phyloP scores from a whole-genome alignment of 257 asterid genomes.

The Penstemon newberryi region DNA sequence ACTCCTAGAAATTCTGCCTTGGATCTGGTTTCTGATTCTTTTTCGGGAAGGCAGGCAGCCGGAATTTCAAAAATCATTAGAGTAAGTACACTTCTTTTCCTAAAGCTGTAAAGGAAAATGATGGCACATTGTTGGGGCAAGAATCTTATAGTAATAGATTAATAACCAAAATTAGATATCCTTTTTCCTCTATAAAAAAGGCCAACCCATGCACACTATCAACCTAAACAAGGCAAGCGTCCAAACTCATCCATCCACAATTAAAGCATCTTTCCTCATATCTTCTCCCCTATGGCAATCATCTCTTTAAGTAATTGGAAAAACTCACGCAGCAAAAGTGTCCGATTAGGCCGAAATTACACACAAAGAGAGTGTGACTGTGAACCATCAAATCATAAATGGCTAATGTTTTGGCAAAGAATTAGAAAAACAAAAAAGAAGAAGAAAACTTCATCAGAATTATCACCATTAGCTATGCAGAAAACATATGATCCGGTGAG shows the following conservation, averaged over 20 bases:
- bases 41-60: constrained; percentile 15
- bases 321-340: constrained; percentile 51
- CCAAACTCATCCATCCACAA: not conserved
- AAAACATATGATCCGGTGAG: constrained; percentile 49
- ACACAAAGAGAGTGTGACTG: constrained; percentile 23
- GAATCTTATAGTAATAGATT: too few relatives aligned
- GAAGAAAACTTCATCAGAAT: constrained; percentile 29
- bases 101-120: constrained; percentile 22
- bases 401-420: constrained; percentile 58
- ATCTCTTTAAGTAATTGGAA: constrained; percentile 38
- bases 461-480: constrained; percentile 21
- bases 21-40: too few relatives aligned
- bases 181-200: too few relatives aligned
- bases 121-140: constrained; percentile 24
- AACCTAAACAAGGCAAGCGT: not conserved
- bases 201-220: too few relatives aligned
- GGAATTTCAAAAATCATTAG: constrained; percentile 25
- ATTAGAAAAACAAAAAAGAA: constrained; percentile 39
- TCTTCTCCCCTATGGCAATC: constrained; percentile 13
- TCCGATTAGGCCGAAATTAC: constrained; percentile 41
- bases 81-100: constrained; percentile 17
- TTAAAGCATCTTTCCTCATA: not conserved
- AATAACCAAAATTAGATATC: too few relatives aligned
- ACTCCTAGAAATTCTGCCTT: too few relatives aligned
- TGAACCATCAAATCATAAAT: constrained; percentile 31